These are phyloP conservation scores for Petunia secreta DNA, from an alignment of 257 asterid species.

Conservation along the genomic window DNA sequence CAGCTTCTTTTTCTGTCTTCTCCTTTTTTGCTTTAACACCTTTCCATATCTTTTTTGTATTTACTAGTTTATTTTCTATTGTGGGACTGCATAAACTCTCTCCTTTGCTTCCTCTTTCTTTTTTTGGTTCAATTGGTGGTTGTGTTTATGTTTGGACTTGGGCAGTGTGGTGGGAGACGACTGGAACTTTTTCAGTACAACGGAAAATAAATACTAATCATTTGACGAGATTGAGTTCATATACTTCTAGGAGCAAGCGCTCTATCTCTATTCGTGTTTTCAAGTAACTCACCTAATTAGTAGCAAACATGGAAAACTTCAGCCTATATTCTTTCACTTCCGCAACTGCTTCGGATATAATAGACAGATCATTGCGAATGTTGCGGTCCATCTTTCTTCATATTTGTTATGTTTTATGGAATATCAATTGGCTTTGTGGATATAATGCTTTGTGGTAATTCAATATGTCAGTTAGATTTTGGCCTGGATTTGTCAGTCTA, in stretches of 20 bases:
- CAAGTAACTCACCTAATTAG: neutral
- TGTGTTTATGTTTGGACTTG: neutral
- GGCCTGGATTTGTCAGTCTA: neutral
- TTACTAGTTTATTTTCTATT: neutral
- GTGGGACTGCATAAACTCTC: neutral
- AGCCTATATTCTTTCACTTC: neutral
- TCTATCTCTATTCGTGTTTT: neutral
- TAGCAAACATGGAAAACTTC: neutral
- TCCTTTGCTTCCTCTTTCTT: neutral
- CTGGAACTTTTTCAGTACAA: neutral
- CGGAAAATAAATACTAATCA: neutral
- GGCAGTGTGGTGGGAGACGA: neutral
- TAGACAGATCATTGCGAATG: neutral
- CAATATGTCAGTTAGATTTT: neutral
- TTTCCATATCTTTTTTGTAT: neutral
- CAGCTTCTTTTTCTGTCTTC: conserved; percentile 1
- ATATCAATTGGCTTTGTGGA: neutral
- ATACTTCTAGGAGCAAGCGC: neutral
- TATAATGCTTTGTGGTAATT: neutral
- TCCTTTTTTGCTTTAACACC: neutral
- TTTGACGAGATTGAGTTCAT: neutral
- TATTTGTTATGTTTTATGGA: neutral
- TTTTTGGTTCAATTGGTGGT: neutral
- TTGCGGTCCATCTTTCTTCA: neutral
- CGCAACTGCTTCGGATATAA: neutral